A percentile compares a stretch with the other conserved stretches of the same genome.
phyloP scores from a whole-genome alignment of 176 grass and related monocot genomes.

The Oryza officinalis region DNA sequence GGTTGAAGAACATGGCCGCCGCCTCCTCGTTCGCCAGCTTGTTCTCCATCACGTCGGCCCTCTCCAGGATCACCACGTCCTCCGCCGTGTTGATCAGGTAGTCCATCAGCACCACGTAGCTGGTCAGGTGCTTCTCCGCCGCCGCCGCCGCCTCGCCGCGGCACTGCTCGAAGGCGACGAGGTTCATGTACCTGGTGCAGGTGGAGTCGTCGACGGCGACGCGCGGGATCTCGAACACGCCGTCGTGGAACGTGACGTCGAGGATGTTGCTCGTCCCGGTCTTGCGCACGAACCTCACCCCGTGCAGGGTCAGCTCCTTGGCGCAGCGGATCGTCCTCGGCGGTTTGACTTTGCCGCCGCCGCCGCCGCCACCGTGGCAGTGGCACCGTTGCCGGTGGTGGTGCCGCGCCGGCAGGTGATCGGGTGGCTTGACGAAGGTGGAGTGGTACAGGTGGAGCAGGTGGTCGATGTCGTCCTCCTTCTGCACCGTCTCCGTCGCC shows the following conservation, averaged over 20 bases:
- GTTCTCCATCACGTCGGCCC: neutral
- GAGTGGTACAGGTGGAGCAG: conserved; percentile 10
- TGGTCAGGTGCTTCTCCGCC: neutral
- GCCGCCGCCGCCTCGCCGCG: neutral
- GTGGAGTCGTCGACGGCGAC: neutral
- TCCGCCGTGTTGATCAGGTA: neutral
- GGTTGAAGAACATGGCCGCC: neutral
- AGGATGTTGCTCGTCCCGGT: neutral
- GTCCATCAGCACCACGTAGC: neutral
- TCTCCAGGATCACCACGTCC: neutral
- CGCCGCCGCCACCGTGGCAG: neutral
- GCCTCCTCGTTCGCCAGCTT: neutral
- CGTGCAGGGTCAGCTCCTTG: neutral
- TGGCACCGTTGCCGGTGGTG: neutral
- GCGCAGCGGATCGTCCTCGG: neutral
- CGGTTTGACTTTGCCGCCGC: no score
- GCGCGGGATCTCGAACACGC: neutral
- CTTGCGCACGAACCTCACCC: neutral
- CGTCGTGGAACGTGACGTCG: neutral
- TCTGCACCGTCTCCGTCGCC: no score
- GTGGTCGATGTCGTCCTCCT: neutral
- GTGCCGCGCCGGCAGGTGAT: no score
- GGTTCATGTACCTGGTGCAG: neutral
- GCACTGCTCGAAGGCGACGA: conserved; percentile 23
- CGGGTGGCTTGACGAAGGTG: neutral